A percentile compares a stretch with the other conserved stretches of the same genome.
phyloP scores from a whole-genome alignment of 2,329 filamentous ascomycete species.

The Hypoxylon sp. region DNA sequence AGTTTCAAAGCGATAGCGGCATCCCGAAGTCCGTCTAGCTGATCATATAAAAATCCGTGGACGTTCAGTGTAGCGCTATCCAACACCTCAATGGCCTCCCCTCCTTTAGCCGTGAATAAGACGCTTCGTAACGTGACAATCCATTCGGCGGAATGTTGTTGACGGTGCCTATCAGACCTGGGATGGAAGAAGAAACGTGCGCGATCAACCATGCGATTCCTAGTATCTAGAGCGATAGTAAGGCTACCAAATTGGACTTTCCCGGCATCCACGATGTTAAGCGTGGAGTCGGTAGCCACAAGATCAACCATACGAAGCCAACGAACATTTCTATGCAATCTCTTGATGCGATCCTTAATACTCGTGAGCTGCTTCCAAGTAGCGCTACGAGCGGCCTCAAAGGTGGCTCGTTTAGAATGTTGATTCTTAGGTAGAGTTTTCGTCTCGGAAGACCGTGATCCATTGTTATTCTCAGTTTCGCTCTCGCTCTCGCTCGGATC shows the following conservation, averaged over 20 bases:
- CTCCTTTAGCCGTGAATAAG: slow-evolving; percentile 87
- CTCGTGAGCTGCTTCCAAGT: slow-evolving; percentile 86
- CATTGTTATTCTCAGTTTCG: slow-evolving; percentile 39
- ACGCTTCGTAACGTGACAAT: slow-evolving; percentile 88
- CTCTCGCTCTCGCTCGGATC: slow-evolving; percentile 53
- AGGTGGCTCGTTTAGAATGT: slow-evolving; percentile 52
- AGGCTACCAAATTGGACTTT: slow-evolving; percentile 87
- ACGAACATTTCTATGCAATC: slow-evolving; percentile 85
- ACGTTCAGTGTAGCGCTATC: slow-evolving; percentile 92
- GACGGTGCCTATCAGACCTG: slow-evolving; percentile 70
- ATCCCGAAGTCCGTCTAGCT: slow-evolving; percentile 89
- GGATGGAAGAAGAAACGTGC: slow-evolving; percentile 89
- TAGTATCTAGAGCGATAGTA: slow-evolving; percentile 89
- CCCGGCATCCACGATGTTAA: slow-evolving; percentile 85
- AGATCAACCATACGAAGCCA: slow-evolving; percentile 94
- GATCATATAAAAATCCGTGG: slow-evolving; percentile 89
- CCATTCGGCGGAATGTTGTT: slow-evolving; percentile 91
- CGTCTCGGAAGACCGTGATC: slow-evolving; percentile 40
- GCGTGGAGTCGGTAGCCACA: slow-evolving; percentile 82
- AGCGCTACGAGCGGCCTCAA: slow-evolving; percentile 69
- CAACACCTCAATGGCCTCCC: slow-evolving; percentile 87
- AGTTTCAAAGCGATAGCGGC: slow-evolving; percentile 92
- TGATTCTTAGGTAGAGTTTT: slow-evolving; percentile 52
- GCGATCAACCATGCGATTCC: slow-evolving; percentile 90
- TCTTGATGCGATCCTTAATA: slow-evolving; percentile 88